Base-by-base conservation (phyloP, 768 basidiomycete genomes). In the Boletus sp. region DNA sequence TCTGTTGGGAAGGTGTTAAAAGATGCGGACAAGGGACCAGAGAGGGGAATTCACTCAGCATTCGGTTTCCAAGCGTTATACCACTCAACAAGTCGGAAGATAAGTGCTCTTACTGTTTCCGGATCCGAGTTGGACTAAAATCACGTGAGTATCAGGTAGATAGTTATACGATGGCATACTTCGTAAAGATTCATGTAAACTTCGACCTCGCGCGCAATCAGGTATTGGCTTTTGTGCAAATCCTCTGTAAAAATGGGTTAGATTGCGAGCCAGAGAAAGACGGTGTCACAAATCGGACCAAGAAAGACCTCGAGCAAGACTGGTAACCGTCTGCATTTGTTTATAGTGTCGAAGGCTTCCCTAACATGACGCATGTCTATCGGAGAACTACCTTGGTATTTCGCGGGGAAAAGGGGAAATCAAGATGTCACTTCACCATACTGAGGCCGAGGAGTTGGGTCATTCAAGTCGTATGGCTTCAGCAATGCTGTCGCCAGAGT, bases 41-140 rank as follows among this genome's bases (percentile, higher is more conserved):
- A 19, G 34, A 25, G 9, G 29, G 39, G 8, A 6, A 76, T 81
- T 68, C 57, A 86, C 88, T 88, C 87, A 42, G 71, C 62, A 14
- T 79, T 78, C 1, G 88, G 88, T 21, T 77, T 76, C 90, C 90
- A 93, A n/a, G 81, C 79, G 49, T 77, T 77, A 64, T 84, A 88
- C 90, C 90, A 92, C 23, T 84, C 79, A 17, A 83, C 71, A 5
- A 92, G 69, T 34, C 84, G 77, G 48, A 77, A 75, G 1, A 91
- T 73, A 21, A 92, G 77, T 25, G 72, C 69, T 13, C 74, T 73
- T 8, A 92, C 75, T 23, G 79, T 65, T 27, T 76, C 71, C 1
- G 81, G 72, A 53, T 83, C 77, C 19, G 72, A 66, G 25, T 75
- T 74, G 38, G 68, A 65, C 84, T 88, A 57, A 35, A 34, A 29